phyloP scores from a whole-genome alignment of 202 grass and related monocot genomes.

The Hordeum pubiflorum region DNA sequence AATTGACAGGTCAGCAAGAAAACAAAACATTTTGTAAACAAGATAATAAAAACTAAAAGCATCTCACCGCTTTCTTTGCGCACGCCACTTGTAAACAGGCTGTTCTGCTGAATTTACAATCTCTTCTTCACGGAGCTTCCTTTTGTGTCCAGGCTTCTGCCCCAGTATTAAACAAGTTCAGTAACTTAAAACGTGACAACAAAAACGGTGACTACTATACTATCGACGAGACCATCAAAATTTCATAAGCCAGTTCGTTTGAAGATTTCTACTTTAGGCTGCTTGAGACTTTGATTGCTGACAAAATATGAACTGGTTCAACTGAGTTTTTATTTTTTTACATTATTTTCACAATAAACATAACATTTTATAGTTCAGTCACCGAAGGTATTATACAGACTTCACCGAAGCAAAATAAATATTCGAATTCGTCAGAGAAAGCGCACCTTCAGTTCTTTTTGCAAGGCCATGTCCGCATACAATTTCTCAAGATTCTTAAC shows the following conservation, averaged over 20 bases:
- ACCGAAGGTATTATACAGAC: neutral
- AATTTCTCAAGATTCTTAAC: constrained; percentile 72
- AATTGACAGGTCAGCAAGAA: neutral
- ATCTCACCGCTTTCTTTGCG: constrained; percentile 63
- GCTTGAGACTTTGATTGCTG: neutral
- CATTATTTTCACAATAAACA: neutral
- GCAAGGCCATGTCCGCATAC: constrained; percentile 73
- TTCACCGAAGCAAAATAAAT: neutral
- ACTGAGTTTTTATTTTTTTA: neutral
- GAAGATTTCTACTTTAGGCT: constrained; percentile 7
- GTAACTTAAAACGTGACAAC: neutral
- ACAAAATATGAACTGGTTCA: neutral
- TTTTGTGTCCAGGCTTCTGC: constrained; percentile 82
- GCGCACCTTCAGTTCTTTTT: constrained; percentile 80
- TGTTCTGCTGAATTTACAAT: constrained; percentile 36
- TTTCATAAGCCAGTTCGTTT: neutral
- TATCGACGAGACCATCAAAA: neutral
- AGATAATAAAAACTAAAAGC: neutral
- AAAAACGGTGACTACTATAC: neutral
- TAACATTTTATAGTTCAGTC: neutral
- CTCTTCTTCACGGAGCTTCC: constrained; percentile 72
- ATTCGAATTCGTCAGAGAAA: neutral
- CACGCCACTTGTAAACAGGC: constrained; percentile 78
- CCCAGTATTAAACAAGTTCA: constrained; percentile 18
- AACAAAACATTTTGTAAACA: neutral